Percentiles rank a stretch among this genome's conserved stretches.
Evolutionary conservation across 768 basidiomycete genomes (phyloP).

Genomic region (Cubamyces lactineus): DNA sequence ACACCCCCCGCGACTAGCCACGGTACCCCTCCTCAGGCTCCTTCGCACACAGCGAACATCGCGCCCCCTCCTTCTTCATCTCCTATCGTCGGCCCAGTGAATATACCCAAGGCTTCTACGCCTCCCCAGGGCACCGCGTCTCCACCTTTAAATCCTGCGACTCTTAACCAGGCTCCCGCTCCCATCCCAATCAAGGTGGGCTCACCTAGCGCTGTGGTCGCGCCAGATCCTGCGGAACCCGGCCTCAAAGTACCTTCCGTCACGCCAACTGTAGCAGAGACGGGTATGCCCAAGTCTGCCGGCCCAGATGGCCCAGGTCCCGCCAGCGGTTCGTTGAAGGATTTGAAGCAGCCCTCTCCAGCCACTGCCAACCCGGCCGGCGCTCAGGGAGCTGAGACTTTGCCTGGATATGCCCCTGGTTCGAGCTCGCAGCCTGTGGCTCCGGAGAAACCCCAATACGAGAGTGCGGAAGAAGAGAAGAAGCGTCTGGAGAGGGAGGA

Average conservation of each 20-base stretch:
- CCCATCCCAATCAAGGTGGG: slow-evolving; percentile 27
- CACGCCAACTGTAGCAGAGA: slow-evolving; percentile 75
- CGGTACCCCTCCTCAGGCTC: slow-evolving; percentile 19
- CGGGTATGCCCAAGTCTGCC: slow-evolving; percentile 70
- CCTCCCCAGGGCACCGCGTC: slow-evolving; percentile 25
- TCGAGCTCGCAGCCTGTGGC: slow-evolving; percentile 29
- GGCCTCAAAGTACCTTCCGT: slow-evolving; percentile 36
- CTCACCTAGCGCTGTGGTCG: slow-evolving; percentile 28
- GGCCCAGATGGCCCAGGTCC: slow-evolving; percentile 66
- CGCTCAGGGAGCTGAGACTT: background rate
- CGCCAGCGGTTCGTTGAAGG: slow-evolving; percentile 62
- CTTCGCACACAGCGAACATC: slow-evolving; percentile 19
- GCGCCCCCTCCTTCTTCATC: slow-evolving; percentile 12
- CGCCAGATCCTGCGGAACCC: slow-evolving; percentile 38
- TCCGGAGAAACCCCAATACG: slow-evolving; percentile 36
- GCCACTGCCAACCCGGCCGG: background rate
- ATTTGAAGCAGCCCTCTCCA: slow-evolving; percentile 41
- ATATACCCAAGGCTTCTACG: slow-evolving; percentile 19
- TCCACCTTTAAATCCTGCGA: slow-evolving; percentile 36
- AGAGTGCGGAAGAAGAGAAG: slow-evolving; percentile 71
- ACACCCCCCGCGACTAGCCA: slow-evolving; percentile 44
- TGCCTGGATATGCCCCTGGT: slow-evolving; percentile 31
- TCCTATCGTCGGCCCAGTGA: background rate
- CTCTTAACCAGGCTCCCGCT: slow-evolving; percentile 36
- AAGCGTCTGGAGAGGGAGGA: slow-evolving; percentile 56